These are phyloP conservation scores for Chloranthus sessilifolius DNA, from an alignment of 164 flowering plant genomes.

Conservation along the genomic window DNA sequence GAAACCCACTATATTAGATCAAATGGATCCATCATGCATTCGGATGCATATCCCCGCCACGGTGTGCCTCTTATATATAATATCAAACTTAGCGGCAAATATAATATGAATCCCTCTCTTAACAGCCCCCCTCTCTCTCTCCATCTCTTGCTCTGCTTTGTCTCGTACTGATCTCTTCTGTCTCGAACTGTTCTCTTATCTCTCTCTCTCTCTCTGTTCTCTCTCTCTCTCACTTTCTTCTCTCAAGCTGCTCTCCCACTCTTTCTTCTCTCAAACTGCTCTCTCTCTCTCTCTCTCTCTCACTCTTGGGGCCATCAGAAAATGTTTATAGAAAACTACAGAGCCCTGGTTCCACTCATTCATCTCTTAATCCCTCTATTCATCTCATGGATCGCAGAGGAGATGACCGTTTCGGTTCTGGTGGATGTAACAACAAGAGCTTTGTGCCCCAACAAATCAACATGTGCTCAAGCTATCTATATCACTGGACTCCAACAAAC, in stretches of 20 bases:
- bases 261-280: neutral
- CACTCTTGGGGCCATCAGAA: neutral
- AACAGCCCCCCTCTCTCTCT: too few relatives aligned
- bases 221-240: neutral
- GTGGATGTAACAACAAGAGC: conserved; percentile 76
- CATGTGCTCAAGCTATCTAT: conserved; percentile 67
- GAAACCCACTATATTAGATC: too few relatives aligned
- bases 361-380: conserved; percentile 62
- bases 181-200: too few relatives aligned
- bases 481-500: conserved; percentile 78
- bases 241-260: neutral
- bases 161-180: too few relatives aligned
- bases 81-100: too few relatives aligned
- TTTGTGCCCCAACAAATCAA: conserved; percentile 53
- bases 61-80: too few relatives aligned
- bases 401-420: conserved; percentile 83
- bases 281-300: conserved; percentile 1
- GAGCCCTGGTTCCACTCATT: conserved; percentile 41
- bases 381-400: conserved; percentile 78
- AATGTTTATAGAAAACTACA: conserved; percentile 13
- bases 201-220: neutral
- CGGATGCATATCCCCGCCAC: too few relatives aligned
- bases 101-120: too few relatives aligned
- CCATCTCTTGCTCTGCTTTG: too few relatives aligned
- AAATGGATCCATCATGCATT: too few relatives aligned